Percentiles rank a stretch among this genome's conserved stretches.
Evolutionary conservation across 169 alveolate species (phyloP).

Genomic region (Eimeria acervulina): DNA sequence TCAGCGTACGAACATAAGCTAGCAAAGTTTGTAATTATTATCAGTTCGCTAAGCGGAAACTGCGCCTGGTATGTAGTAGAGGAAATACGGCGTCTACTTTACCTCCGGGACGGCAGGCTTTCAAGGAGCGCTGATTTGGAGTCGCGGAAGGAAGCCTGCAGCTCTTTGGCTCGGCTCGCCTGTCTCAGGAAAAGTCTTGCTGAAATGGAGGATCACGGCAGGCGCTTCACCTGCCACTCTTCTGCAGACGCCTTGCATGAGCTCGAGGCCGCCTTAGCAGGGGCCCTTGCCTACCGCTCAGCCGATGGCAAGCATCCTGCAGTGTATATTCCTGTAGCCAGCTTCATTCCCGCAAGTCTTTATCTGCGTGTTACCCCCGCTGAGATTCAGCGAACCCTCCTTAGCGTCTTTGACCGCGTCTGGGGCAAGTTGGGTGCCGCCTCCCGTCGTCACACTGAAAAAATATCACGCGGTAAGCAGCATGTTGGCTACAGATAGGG

Average conservation of each 20-base stretch:
- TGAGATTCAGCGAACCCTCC: slow-evolving; percentile 31
- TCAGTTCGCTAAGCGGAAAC: slow-evolving; percentile 59
- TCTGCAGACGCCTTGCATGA: slow-evolving; percentile 46
- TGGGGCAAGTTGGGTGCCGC: slow-evolving; percentile 32
- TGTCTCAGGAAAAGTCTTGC: slow-evolving; percentile 38
- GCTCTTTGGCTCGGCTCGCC: slow-evolving; percentile 59
- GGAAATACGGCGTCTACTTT: slow-evolving; percentile 65
- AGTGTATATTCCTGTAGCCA: slow-evolving; percentile 66
- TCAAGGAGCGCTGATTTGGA: slow-evolving; percentile 33
- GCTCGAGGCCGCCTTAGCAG: slow-evolving; percentile 37
- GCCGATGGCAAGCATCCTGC: slow-evolving; percentile 71
- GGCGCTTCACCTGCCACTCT: slow-evolving; percentile 10
- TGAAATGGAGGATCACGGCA: slow-evolving; percentile 45
- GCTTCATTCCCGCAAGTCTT: slow-evolving; percentile 51
- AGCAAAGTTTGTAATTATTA: slow-evolving; percentile 18
- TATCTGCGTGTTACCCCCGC: slow-evolving; percentile 67
- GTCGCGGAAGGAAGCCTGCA: slow-evolving; percentile 65
- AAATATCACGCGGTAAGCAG: slow-evolving; percentile 60
- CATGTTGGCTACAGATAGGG: background rate
- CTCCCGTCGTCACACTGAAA: slow-evolving; percentile 50
- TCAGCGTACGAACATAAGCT: slow-evolving; percentile 70
- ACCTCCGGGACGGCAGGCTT: slow-evolving; percentile 46
- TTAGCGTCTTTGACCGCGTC: slow-evolving; percentile 19
- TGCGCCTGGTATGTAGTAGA: slow-evolving; percentile 71
- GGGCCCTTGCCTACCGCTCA: slow-evolving; percentile 72